These are phyloP conservation scores for Aspergillus melleus DNA, from an alignment of 2,329 filamentous ascomycete species.

Conservation along the genomic window DNA sequence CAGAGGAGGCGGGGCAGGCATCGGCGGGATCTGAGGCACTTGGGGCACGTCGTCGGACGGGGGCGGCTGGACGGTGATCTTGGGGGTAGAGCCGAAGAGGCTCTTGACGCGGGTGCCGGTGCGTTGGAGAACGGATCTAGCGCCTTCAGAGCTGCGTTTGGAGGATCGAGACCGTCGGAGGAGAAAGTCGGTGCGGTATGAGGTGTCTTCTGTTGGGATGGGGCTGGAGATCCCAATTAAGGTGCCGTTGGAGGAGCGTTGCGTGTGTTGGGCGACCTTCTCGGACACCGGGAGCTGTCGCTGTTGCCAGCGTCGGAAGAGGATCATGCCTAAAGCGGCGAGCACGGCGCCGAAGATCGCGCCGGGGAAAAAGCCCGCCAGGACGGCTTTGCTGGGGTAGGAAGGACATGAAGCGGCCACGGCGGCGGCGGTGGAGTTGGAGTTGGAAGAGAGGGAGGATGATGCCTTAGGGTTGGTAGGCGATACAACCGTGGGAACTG, in stretches of 20 bases:
- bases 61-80: conserved; percentile 17
- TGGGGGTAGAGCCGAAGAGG: conserved; percentile 31
- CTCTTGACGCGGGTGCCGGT: conserved; percentile 39
- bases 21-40: conserved; percentile 11
- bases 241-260: conserved; percentile 33
- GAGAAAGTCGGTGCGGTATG: conserved; percentile 47
- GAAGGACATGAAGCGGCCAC: conserved; percentile 29
- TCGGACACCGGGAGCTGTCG: conserved; percentile 16
- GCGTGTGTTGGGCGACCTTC: conserved; percentile 29
- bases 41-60: not conserved
- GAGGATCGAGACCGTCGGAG: conserved; percentile 27
- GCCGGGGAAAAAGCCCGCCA: conserved; percentile 50
- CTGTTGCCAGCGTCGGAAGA: conserved; percentile 32
- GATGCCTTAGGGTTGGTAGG: conserved; percentile 15
- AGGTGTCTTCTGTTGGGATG: conserved; percentile 44
- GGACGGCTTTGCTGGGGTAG: conserved; percentile 43
- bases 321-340: conserved; percentile 52
- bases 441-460: conserved; percentile 3
- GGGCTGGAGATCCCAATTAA: conserved; percentile 44
- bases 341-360: conserved; percentile 49
- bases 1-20: conserved; percentile 22
- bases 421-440: conserved; percentile 1
- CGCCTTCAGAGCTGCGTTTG: conserved; percentile 24
- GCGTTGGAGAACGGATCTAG: conserved; percentile 34
- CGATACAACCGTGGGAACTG: not conserved